Base-by-base conservation (phyloP, 2,329 filamentous ascomycete species). In the Aspergillus sp. region DNA sequence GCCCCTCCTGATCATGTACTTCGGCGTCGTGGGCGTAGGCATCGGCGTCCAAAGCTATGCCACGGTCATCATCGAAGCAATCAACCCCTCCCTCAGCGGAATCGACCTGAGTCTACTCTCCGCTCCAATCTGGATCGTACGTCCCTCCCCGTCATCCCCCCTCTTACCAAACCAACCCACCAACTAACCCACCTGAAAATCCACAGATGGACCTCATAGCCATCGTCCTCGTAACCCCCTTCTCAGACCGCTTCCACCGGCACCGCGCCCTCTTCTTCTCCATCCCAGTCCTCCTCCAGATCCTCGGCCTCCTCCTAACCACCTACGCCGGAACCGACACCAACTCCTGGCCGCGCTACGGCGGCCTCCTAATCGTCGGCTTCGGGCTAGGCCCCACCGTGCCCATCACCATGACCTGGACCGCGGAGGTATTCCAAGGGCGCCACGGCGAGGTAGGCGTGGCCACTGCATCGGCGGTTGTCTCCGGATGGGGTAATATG, bases 321-420 rank as follows among this genome's bases (percentile, higher is more conserved):
- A 96, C 91, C 0, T 92, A 93, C 73, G 88, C 90, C 5, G 84
- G 84, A 3, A 77, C 83, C 4, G 72, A 71, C 2, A 71, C 78
- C 38, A 86, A 88, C 67, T 86, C 88, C 39, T 96, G 92, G 91
- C 88, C 90, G 2, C 87, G 92, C 44, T 96, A 96, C 72, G 91
- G 90, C 51, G 92, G 92, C 3, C 85, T 96, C n/a, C 80, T 96
- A 54, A 88, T 96, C 78, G 89, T 96, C 38, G 92, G 92, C 4
- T 96, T 96, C 70, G 92, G 92, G 0, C 87, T 96, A 2, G 92
- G 92, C 1, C 92, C 92, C 3, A 96, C 92, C 0, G 92, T 96
- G 1, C 92, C 92, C 10, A 94, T 94, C 70, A 94, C 90, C 75
- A 96, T 96, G 92, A 89, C 92, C 38, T 96, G 92, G 92, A 92